phyloP scores from a whole-genome alignment of 1,284 basidiomycete species.

The Microstroma glucosiphilum region DNA sequence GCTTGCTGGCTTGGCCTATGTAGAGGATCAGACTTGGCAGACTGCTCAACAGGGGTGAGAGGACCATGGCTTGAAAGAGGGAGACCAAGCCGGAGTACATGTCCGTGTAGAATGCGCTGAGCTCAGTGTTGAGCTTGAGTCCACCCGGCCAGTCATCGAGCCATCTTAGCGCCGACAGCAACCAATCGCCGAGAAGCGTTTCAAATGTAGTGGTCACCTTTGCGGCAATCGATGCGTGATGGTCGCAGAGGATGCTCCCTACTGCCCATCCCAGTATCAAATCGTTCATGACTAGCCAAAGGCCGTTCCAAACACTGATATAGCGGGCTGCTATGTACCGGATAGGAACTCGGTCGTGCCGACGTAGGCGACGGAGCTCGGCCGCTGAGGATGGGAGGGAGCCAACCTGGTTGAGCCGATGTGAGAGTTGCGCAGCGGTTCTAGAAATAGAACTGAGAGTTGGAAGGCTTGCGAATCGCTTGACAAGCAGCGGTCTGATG shows the following conservation, averaged over 20 bases:
- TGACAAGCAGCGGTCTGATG: constrained; percentile 11
- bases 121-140: constrained; percentile 88
- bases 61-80: constrained; percentile 56
- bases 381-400: constrained; percentile 47
- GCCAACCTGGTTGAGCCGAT: constrained; percentile 50
- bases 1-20: constrained; percentile 58
- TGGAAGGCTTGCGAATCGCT: neutral
- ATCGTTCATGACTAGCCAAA: constrained; percentile 89
- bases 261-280: constrained; percentile 70
- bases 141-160: constrained; percentile 92
- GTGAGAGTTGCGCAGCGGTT: constrained; percentile 50
- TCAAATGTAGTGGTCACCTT: neutral
- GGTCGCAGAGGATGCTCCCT: constrained; percentile 51
- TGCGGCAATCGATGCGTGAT: constrained; percentile 6
- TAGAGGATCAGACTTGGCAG: constrained; percentile 55
- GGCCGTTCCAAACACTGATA: constrained; percentile 75
- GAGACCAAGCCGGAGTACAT: constrained; percentile 62
- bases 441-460: constrained; percentile 21
- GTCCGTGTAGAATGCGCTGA: constrained; percentile 73
- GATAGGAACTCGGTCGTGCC: constrained; percentile 15
- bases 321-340: constrained; percentile 18
- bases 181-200: neutral
- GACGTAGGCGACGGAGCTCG: constrained; percentile 16
- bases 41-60: neutral
- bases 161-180: constrained; percentile 62